phyloP scores from a whole-genome alignment of 1,284 basidiomycete genomes.

The Trichosporon coremiiforme region DNA sequence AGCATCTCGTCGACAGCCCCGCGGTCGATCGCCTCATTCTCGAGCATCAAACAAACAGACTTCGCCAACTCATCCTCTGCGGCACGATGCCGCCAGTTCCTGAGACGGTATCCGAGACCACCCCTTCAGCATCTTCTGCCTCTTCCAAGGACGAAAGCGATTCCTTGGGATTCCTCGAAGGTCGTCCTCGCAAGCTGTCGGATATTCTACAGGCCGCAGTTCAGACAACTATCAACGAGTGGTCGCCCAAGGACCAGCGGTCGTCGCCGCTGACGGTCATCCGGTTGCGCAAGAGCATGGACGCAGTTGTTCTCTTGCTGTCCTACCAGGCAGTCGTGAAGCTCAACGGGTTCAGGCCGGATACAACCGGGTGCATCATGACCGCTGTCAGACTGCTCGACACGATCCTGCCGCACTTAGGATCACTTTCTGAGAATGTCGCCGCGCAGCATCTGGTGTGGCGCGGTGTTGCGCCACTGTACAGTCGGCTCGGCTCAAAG shows the following conservation, averaged over 20 bases:
- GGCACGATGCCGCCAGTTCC: constrained; percentile 62
- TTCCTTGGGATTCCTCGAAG: constrained; percentile 38
- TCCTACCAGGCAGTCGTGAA: constrained; percentile 69
- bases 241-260: constrained; percentile 55
- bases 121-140: no score
- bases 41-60: constrained; percentile 63
- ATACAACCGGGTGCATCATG: constrained; percentile 32
- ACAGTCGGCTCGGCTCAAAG: constrained; percentile 47
- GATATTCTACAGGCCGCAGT: constrained; percentile 65
- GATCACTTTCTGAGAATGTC: constrained; percentile 25
- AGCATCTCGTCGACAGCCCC: constrained; percentile 65
- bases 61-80: constrained; percentile 70
- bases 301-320: constrained; percentile 67
- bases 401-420: constrained; percentile 30
- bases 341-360: constrained; percentile 63
- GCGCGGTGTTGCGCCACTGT: constrained; percentile 67
- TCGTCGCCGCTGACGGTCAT: constrained; percentile 61
- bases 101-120: neutral
- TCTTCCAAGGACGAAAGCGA: constrained; percentile 47
- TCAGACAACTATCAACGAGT: constrained; percentile 61
- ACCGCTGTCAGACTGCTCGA: constrained; percentile 30
- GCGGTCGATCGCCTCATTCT: constrained; percentile 66
- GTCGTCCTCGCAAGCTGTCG: constrained; percentile 68
- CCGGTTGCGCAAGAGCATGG: constrained; percentile 66
- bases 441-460: constrained; percentile 59